Evolutionary conservation across 306 rosid species (phyloP).

Genomic region (Cicer yamashitae): DNA sequence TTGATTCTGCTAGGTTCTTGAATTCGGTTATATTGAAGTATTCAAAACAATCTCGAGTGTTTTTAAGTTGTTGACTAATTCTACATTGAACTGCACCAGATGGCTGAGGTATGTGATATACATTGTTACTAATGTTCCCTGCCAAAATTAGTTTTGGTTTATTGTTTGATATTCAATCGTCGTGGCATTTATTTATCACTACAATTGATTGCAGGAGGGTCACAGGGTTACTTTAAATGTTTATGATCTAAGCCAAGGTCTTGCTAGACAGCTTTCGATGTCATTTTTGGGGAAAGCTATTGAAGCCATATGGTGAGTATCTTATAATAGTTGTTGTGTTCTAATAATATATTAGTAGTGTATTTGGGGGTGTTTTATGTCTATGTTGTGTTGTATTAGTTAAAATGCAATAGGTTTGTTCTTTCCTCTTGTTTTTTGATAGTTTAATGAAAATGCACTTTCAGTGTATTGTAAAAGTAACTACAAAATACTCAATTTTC

Average conservation of each 20-base stretch:
- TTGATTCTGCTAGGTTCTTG: conserved; percentile 35
- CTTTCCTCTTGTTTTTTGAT: neutral
- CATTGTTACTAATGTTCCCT: neutral
- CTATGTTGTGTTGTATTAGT: neutral
- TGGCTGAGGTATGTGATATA: conserved; percentile 74
- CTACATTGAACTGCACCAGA: conserved; percentile 26
- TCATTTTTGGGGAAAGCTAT: conserved; percentile 87
- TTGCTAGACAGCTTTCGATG: conserved; percentile 83
- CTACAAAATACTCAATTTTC: too few species aligned
- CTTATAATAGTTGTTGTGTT: neutral
- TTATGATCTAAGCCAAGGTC: conserved; percentile 95
- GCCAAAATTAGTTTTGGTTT: neutral
- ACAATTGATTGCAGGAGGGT: conserved; percentile 71
- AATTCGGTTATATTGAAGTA: conserved; percentile 7
- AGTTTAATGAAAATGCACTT: too few species aligned
- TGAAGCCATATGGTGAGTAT: conserved; percentile 86
- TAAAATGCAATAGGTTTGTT: neutral
- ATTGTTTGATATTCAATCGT: conserved; percentile 2
- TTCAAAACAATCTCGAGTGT: neutral
- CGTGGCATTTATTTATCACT: neutral
- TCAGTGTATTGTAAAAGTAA: too few species aligned
- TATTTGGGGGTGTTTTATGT: neutral
- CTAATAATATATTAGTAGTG: neutral
- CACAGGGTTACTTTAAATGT: conserved; percentile 74
- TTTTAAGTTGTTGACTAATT: conserved; percentile 3